Base-by-base conservation (phyloP, 805 yeast species). In the Ogataea saltuana region DNA sequence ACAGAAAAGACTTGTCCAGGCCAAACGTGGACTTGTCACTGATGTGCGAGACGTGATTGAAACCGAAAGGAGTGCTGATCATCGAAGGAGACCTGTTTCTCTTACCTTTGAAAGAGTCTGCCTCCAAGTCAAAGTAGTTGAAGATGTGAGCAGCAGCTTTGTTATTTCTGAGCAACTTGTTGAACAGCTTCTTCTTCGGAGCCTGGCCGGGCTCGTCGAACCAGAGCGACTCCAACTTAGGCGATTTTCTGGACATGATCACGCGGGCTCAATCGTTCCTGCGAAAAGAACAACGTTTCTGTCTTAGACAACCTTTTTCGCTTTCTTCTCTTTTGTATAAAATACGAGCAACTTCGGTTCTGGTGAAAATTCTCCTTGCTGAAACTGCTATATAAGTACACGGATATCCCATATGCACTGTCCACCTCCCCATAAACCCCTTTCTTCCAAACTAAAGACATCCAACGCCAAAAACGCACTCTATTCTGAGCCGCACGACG, bases 31-130 rank as follows among this genome's bases (percentile, higher is more conserved):
- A 41, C 17, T 53, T 46, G 13, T 57, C 52, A 30, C 64, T 65
- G 19, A 64, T 51, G 42, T 65, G 69, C 3, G 68, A 54, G 16
- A 64, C 53, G 39, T 65, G 70, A 30, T 51, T 51, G 49, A 65
- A 65, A 0, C 53, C 61, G 23, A 59, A 61, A 3, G 70, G 69
- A 7, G 67, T 57, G 33, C 65, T 58, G 19, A 65, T 63, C 37
- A 44, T 33, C 22, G 41, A 32, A 4, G 54, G 49, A 12, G 52
- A 39, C 33, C 27, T 37, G 39, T 32, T 8, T 19, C 40, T 51
- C 25, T 33, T 15, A 5, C 34, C 12, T 17, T 30, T 41, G 17
- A 39, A 21, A 3, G 41, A 18, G 17, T 45, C 51, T 8, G 27
- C 27, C 9, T 50, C 52, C 12, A 55, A 34, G 21, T 55, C 59